These are phyloP conservation scores for Ceratocystiopsis sp. DNA, from an alignment of 2,329 filamentous ascomycete genomes.

Conservation along the genomic window DNA sequence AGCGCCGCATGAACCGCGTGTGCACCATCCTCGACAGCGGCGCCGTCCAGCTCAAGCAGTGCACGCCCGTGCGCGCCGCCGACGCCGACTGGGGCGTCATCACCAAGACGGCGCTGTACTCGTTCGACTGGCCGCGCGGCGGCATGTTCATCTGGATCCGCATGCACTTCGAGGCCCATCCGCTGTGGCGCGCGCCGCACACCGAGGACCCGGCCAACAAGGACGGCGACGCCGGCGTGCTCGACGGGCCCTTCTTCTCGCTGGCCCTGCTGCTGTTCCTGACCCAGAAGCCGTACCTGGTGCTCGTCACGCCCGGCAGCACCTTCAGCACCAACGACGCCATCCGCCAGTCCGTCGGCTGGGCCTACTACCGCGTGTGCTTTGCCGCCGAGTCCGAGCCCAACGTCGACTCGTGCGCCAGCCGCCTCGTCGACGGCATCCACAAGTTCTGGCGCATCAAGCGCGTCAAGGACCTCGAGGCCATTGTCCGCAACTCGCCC, in stretches of 20 bases:
- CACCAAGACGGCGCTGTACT: constrained; percentile 55
- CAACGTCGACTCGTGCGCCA: constrained; percentile 43
- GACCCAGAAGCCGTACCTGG: constrained; percentile 50
- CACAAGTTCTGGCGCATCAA: constrained; percentile 64
- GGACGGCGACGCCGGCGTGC: constrained; percentile 18
- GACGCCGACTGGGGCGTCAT: constrained; percentile 57
- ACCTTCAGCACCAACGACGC: constrained; percentile 56
- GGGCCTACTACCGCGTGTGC: constrained; percentile 61
- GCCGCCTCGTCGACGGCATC: constrained; percentile 50
- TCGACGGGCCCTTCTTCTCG: constrained; percentile 39
- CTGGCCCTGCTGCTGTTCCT: constrained; percentile 55
- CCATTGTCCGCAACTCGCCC: constrained; percentile 28
- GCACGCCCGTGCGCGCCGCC: constrained; percentile 24
- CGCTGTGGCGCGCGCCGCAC: constrained; percentile 34
- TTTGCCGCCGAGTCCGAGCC: constrained; percentile 72
- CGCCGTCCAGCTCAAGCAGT: constrained; percentile 46
- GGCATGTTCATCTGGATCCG: constrained; percentile 89
- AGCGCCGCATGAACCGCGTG: constrained; percentile 71
- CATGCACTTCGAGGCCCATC: constrained; percentile 55
- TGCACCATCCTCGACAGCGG: constrained; percentile 54
- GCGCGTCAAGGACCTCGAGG: constrained; percentile 46
- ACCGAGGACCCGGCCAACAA: constrained; percentile 7
- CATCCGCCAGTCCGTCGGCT: constrained; percentile 40
- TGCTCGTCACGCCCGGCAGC: constrained; percentile 51
- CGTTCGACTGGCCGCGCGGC: constrained; percentile 64